Conservation (phyloP, 192 early-diverging fungal genomes). For the Backusella westeae region DNA sequence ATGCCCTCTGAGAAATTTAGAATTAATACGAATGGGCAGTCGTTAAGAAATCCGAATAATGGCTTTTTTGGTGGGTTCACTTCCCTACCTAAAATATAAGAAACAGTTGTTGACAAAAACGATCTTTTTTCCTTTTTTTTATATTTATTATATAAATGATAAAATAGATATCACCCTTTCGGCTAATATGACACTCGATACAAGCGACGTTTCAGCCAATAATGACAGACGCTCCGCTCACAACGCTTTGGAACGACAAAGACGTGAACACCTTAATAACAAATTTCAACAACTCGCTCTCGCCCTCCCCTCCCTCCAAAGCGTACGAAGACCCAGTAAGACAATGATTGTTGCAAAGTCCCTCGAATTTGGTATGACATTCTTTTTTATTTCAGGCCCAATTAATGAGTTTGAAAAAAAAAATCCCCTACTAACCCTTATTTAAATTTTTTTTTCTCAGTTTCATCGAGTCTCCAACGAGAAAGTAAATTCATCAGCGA, state of each 20-base stretch:
- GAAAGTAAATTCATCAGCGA: conserved; percentile 18
- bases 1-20: conserved; percentile 25
- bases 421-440: background rate
- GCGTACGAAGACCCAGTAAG: conserved; percentile 77
- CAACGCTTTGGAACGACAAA: conserved; percentile 78
- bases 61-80: conserved; percentile 7
- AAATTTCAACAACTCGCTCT: conserved; percentile 82
- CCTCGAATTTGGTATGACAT: conserved; percentile 60
- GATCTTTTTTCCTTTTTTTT: background rate
- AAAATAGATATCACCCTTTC: conserved; percentile 14
- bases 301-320: conserved; percentile 69
- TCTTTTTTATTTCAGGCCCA: conserved; percentile 21
- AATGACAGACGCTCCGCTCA: conserved; percentile 73
- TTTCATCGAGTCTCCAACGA: conserved; percentile 15
- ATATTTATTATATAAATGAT: background rate
- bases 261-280: conserved; percentile 76
- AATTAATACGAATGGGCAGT: conserved; percentile 17
- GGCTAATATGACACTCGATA: conserved; percentile 16
- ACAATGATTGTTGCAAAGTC: conserved; percentile 80
- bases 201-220: conserved; percentile 16
- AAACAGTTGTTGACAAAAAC: background rate
- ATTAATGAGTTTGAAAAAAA: background rate
- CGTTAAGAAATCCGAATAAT: conserved; percentile 14
- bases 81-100: background rate
- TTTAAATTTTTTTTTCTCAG: conserved; percentile 8